These are phyloP conservation scores for Ustilago curta DNA, from an alignment of 1,284 basidiomycete species.

Conservation along the genomic window DNA sequence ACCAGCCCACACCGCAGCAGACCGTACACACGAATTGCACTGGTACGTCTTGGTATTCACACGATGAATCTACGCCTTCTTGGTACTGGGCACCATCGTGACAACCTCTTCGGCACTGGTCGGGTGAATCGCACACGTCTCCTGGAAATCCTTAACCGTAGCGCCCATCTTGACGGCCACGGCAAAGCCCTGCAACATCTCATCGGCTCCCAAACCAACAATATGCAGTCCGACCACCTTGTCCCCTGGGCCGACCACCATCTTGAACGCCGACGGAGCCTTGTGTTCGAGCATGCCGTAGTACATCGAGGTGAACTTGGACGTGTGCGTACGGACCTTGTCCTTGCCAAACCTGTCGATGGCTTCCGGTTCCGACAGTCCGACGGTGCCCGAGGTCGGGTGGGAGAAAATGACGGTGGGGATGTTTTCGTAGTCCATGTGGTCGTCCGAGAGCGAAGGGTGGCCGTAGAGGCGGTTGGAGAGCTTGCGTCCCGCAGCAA, in stretches of 20 bases:
- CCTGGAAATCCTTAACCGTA: conserved; percentile 66
- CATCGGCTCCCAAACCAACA: conserved; percentile 84
- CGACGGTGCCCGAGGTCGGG: conserved; percentile 60
- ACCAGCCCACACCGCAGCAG: no score
- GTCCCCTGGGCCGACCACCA: conserved; percentile 88
- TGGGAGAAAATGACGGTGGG: conserved; percentile 72
- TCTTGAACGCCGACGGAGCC: conserved; percentile 87
- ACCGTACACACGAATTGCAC: no score
- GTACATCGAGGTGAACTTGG: conserved; percentile 70
- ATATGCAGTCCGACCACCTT: conserved; percentile 95
- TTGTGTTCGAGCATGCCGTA: conserved; percentile 68
- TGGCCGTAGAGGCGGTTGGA: conserved; percentile 91
- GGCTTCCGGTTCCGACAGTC: conserved; percentile 84
- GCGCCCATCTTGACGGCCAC: conserved; percentile 96
- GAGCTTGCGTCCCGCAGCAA: conserved; percentile 90
- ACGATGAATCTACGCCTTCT: conserved; percentile 24
- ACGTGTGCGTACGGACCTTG: conserved; percentile 87
- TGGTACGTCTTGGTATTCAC: no score
- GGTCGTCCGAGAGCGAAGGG: conserved; percentile 84
- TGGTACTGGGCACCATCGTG: conserved; percentile 47
- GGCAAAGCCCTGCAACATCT: conserved; percentile 91
- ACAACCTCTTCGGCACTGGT: conserved; percentile 66
- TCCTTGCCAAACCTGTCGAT: conserved; percentile 85
- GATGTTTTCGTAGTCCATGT: conserved; percentile 89
- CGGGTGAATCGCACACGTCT: conserved; percentile 68